A percentile compares a stretch with the other conserved stretches of the same genome.
Evolutionary conservation across 2,329 filamentous ascomycete species (phyloP).

Genomic region (Rhynchosporium graminicola): DNA sequence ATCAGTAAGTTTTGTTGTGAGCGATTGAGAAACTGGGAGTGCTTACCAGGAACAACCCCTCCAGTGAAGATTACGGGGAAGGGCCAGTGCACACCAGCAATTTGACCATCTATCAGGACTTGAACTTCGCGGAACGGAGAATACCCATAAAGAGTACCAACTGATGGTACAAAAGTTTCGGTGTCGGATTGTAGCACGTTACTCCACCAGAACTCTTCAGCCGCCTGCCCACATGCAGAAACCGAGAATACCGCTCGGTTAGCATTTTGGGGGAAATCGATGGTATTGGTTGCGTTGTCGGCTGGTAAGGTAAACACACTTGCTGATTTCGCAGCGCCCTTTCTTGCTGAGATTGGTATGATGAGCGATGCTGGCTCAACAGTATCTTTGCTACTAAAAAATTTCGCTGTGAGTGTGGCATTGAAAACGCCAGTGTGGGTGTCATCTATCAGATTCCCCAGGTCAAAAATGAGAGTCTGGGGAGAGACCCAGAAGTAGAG

Average conservation of each 20-base stretch:
- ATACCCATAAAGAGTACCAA: slow-evolving; percentile 62
- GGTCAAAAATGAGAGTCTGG: slow-evolving; percentile 78
- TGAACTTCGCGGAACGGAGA: slow-evolving; percentile 80
- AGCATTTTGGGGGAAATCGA: slow-evolving; percentile 66
- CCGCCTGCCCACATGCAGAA: slow-evolving; percentile 73
- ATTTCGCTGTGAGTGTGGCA: slow-evolving; percentile 72
- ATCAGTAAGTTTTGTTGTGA: background rate
- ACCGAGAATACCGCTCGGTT: slow-evolving; percentile 72
- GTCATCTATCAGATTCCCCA: slow-evolving; percentile 70
- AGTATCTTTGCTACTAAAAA: slow-evolving; percentile 55
- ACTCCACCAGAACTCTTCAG: slow-evolving; percentile 85
- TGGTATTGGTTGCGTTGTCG: slow-evolving; percentile 58
- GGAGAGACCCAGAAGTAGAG: slow-evolving; percentile 65
- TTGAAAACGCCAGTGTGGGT: slow-evolving; percentile 75
- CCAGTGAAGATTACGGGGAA: slow-evolving; percentile 83
- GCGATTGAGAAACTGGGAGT: background rate
- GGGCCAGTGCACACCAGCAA: slow-evolving; percentile 79
- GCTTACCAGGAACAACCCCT: slow-evolving; percentile 62
- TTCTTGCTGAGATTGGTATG: slow-evolving; percentile 63
- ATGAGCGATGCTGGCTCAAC: slow-evolving; percentile 61
- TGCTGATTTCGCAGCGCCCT: slow-evolving; percentile 50
- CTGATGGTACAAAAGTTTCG: slow-evolving; percentile 57
- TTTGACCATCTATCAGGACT: slow-evolving; percentile 68
- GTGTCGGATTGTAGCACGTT: slow-evolving; percentile 68
- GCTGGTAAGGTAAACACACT: slow-evolving; percentile 70